Evolutionary conservation across 768 basidiomycete species (phyloP), one percentile per base, ranked within the genome.

Genomic region (Amanita fuliginea): DNA sequence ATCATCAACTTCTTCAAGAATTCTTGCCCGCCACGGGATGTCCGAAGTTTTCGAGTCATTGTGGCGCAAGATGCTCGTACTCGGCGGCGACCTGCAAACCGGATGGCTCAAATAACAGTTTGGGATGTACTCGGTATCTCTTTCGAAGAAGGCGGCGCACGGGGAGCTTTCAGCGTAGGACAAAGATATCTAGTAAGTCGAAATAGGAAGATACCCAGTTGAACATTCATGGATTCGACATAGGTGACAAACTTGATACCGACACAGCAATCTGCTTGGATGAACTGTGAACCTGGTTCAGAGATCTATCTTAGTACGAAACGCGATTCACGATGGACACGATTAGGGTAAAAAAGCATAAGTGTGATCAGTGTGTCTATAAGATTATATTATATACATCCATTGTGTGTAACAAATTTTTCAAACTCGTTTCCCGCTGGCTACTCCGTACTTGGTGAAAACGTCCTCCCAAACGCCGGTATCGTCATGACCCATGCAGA

Each of bases 401-500:
- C 26, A 26, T 26, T 6, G 26, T 5, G 5, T 24, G 22, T 5
- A 5, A 24, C 22, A 24, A 5, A 42, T 21, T 24, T 19, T 22
- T 46, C 45, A 46, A 37, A 24, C 45, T 26, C 50, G 35, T 33
- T 52, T 57, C 33, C 40, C 48, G 30, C 41, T 34, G 24, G 69
- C 75, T 24, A 91, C 69, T 16, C 85, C 82, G 54, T 90, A 92
- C 64, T 83, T 83, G 39, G 64, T 64, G 56, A 91, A 79, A 19
- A 73, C 73, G 14, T 71, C 72, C 51, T 71, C 59, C 73, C 78
- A 87, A 55, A 83, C 73, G 7, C 80, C 80, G 41, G 88, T 70
- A 37, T 89, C 86, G 48, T 93, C 79, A 49, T 78, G 76, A 3
- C 92, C 94, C 81, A 88, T 87, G 30, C 74, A 80, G 3, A 96